Percentiles rank a stretch among this genome's conserved stretches.
These are phyloP conservation scores for Podila clonocystis DNA, from an alignment of 192 early-diverging fungal genomes.

Conservation along the genomic window DNA sequence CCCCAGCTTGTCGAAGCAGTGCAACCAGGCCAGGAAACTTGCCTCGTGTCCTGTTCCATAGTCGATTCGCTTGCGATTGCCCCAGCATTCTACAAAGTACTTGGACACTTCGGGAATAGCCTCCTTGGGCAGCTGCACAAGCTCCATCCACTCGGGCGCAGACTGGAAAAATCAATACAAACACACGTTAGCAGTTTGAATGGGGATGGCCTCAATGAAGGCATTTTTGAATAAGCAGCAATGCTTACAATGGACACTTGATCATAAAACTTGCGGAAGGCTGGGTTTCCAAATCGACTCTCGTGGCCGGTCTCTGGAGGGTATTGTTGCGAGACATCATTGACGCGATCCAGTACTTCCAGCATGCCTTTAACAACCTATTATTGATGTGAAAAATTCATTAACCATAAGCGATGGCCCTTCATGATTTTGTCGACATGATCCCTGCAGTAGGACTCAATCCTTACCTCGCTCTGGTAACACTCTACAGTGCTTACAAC, in stretches of 20 bases:
- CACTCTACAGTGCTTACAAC: slow-evolving; percentile 63
- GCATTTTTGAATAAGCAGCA: background rate
- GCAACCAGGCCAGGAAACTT: slow-evolving; percentile 88
- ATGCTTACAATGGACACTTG: slow-evolving; percentile 66
- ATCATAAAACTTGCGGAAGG: slow-evolving; percentile 92
- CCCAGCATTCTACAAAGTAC: slow-evolving; percentile 89
- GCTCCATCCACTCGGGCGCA: slow-evolving; percentile 45
- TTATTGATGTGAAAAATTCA: background rate
- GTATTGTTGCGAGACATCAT: slow-evolving; percentile 68
- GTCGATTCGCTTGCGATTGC: slow-evolving; percentile 92
- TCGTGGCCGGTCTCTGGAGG: slow-evolving; percentile 79
- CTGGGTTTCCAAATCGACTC: slow-evolving; percentile 95
- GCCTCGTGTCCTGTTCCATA: slow-evolving; percentile 98
- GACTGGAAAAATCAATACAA: slow-evolving; percentile 21
- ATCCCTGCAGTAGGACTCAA: background rate
- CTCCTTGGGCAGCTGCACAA: slow-evolving; percentile 34
- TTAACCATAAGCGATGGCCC: no score
- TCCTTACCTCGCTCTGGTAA: slow-evolving; percentile 61
- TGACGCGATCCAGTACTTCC: slow-evolving; percentile 71
- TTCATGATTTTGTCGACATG: background rate
- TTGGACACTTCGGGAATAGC: slow-evolving; percentile 66
- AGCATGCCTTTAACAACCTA: slow-evolving; percentile 68
- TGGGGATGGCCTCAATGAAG: no score
- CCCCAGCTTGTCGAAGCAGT: slow-evolving; percentile 81
- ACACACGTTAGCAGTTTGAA: background rate